phyloP scores from a whole-genome alignment of 129 eudicot genomes.

The Lonicera japonica region DNA sequence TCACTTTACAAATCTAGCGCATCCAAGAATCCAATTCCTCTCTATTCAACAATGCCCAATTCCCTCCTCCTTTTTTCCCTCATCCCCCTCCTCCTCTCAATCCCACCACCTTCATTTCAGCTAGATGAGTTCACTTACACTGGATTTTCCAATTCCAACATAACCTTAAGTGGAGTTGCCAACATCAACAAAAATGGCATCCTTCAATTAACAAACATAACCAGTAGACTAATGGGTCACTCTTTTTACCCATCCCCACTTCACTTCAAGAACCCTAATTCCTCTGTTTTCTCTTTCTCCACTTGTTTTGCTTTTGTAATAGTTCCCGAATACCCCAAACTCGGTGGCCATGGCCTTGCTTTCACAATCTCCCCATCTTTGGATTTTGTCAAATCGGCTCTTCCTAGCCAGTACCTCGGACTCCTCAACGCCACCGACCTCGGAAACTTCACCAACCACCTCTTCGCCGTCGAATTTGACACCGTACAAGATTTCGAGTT shows the following conservation, averaged over 20 bases:
- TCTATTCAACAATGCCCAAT: no score
- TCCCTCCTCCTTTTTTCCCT: no score
- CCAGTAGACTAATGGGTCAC: conserved; percentile 35
- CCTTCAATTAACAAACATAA: conserved; percentile 37
- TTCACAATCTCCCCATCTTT: conserved; percentile 49
- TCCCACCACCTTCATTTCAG: no score
- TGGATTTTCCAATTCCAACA: conserved; percentile 33
- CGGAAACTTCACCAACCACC: conserved; percentile 46
- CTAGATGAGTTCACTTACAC: conserved; percentile 29
- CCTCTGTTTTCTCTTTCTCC: conserved; percentile 41
- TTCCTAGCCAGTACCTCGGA: conserved; percentile 57
- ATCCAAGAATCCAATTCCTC: no score
- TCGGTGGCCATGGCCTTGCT: conserved; percentile 73
- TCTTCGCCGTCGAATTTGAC: conserved; percentile 69
- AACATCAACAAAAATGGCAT: conserved; percentile 28
- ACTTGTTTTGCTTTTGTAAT: conserved; percentile 49
- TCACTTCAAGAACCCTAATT: conserved; percentile 36
- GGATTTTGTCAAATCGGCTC: conserved; percentile 35
- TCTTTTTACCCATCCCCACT: conserved; percentile 39
- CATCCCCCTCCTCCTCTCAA: no score
- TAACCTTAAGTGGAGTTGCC: conserved; percentile 34
- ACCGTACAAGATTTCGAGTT: conserved; percentile 57
- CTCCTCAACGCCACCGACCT: conserved; percentile 35
- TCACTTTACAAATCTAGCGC: no score
- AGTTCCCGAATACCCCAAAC: conserved; percentile 35